Base-by-base conservation (phyloP, 768 basidiomycete species). In the Tulasnella sp. region DNA sequence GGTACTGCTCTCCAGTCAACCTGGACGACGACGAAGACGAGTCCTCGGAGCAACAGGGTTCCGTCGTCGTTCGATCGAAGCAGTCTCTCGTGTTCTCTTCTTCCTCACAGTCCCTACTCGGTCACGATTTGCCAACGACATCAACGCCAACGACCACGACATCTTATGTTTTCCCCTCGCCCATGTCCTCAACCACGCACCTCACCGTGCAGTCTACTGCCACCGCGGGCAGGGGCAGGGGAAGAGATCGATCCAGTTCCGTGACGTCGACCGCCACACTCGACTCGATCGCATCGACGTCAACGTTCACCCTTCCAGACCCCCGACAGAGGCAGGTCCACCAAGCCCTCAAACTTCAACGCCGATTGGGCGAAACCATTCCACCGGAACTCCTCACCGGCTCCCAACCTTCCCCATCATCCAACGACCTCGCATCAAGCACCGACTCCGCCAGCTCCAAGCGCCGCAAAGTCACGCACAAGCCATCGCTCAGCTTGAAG, bases 231-330 rank as follows among this genome's bases (percentile, higher is more conserved):
- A 67, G 61, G 26, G 29, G 29, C 6, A 67, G 32, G 29, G 61
- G 61, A 29, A 6, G 61, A 67, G 61, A 67, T 20, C 48, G 74
- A 4, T 46, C 74, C 16, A 32, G 32, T 16, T 75, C 48, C 16
- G 74, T 75, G 29, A 55, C 74, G 46, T 51, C 77, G 29, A 77
- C 70, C 77, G 71, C 70, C 44, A 70, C 70, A 10, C 7, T 72
- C n/a, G 42, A 44, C 69, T 48, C 77, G 61, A 48, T 71, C 13
- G 69, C 20, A 39, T 70, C 61, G 39, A 44, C 77, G 39, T 44
- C 44, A 29, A 70, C 46, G 9, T 69, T 51, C 77, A n/a, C 46
- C 44, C 46, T 77, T 51, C 40, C 77, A 7, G 35, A 48, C 26
- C 42, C 71, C 32, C 61, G 71, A 18, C 77, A 77, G 55, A 29